Percentiles rank a stretch among this genome's conserved stretches.
Evolutionary conservation across 495 filamentous ascomycete species (phyloP).

Genomic region (Daldinia decipiens): DNA sequence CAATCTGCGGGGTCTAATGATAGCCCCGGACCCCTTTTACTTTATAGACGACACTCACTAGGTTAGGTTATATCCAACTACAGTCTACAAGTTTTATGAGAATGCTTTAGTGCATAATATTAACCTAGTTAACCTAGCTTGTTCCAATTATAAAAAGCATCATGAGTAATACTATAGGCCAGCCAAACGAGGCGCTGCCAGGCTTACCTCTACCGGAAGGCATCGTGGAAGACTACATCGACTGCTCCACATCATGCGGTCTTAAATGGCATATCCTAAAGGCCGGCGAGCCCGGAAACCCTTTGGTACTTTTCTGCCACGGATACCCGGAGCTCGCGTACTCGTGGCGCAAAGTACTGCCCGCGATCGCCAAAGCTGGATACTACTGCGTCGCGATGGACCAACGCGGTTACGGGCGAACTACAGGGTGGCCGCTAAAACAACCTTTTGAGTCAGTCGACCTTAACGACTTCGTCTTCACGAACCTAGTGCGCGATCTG

Average conservation of each 20-base stretch:
- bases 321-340: slow-evolving; percentile 76
- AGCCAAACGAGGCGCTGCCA: slow-evolving; percentile 37
- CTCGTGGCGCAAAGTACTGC: slow-evolving; percentile 73
- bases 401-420: slow-evolving; percentile 75
- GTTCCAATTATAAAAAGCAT: slow-evolving; percentile 1
- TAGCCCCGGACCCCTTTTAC: background rate
- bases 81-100: background rate
- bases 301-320: slow-evolving; percentile 71
- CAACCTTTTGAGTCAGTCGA: slow-evolving; percentile 62
- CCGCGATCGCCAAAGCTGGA: slow-evolving; percentile 62
- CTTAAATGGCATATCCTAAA: slow-evolving; percentile 71
- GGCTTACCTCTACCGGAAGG: slow-evolving; percentile 65
- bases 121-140: too few species aligned
- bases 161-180: slow-evolving; percentile 16
- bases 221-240: slow-evolving; percentile 61
- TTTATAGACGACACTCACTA: background rate
- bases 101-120: background rate
- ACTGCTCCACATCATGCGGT: slow-evolving; percentile 56
- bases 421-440: slow-evolving; percentile 66
- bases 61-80: too few species aligned
- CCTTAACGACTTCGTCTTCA: slow-evolving; percentile 65
- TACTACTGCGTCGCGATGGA: slow-evolving; percentile 74
- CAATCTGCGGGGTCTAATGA: background rate
- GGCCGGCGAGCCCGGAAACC: slow-evolving; percentile 60
- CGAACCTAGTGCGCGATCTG: slow-evolving; percentile 69